Base-by-base conservation (phyloP, 2,329 filamentous ascomycete genomes). In the Rhinocladiella similis region DNA sequence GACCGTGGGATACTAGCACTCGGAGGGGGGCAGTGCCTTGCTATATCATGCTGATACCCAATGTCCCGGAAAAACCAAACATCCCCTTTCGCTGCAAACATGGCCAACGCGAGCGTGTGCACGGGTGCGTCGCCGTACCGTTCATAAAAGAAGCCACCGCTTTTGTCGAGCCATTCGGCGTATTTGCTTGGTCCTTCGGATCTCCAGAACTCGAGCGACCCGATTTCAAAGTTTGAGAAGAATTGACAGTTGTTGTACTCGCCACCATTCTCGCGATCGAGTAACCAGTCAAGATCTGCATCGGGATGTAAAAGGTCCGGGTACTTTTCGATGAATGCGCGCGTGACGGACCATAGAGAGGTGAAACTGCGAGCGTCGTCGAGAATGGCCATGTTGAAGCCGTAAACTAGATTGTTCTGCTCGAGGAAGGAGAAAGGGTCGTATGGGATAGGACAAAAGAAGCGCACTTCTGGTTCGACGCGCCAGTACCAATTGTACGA, bases 401-500 rank as follows among this genome's bases (percentile, higher is more conserved):
- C 72, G 47, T 74, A 75, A 27, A 67, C 68, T 54, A 72, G 68
- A 19, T 68, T 68, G 45, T 70, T 67, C 27, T 66, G 65, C 12
- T 64, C 54, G 65, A 75, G 69, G 57, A 69, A 68, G 22, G 61
- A 61, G 60, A 75, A 75, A 13, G 70, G 68, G 57, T 75, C 72
- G 64, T 74, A 74, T 27, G 67, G 61, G 41, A 74, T 69, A 52
- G 82, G 72, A 58, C 81, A 82, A 55, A 75, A 77, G 62, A 83
- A 82, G 43, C 80, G 75, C 5, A 84, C 83, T 54, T 82, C 81
- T 47, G 83, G 82, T 63, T 85, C 81, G 10, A 86, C 77, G 60
- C 79, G 77, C 82, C 82, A 84, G 67, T 83, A 85, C 76, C 78
- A 86, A 53, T 83, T 77, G 60, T 82, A 84, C 20, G 75, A 62